A percentile compares a stretch with the other conserved stretches of the same genome.
Evolutionary conservation across 495 filamentous ascomycete species (phyloP).

Genomic region (Evansstolkia leycettana): DNA sequence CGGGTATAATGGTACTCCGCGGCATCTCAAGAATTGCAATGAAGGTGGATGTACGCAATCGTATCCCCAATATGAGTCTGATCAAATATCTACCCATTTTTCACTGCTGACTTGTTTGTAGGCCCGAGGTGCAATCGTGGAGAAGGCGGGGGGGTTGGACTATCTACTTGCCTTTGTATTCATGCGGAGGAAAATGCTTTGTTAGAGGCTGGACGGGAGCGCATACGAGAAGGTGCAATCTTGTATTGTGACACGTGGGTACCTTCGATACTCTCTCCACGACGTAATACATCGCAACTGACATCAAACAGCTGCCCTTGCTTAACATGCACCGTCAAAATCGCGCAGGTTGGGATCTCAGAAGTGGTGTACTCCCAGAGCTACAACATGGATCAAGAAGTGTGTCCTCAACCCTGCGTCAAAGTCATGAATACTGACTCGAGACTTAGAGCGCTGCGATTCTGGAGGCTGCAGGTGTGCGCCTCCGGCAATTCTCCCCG

Average conservation of each 20-base stretch:
- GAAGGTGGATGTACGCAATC: slow-evolving; percentile 69
- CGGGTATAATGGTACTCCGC: slow-evolving; percentile 94
- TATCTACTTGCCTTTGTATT: slow-evolving; percentile 83
- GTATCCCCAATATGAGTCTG: background rate
- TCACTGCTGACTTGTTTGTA: slow-evolving; percentile 10
- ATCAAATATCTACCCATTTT: background rate
- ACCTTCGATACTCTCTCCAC: slow-evolving; percentile 1
- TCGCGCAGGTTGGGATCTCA: slow-evolving; percentile 84
- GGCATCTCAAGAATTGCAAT: slow-evolving; percentile 77
- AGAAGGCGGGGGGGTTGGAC: slow-evolving; percentile 51
- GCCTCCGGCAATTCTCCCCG: slow-evolving; percentile 68
- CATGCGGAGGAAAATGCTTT: slow-evolving; percentile 97
- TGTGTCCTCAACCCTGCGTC: slow-evolving; percentile 10
- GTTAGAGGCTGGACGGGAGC: slow-evolving; percentile 83
- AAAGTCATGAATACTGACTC: slow-evolving; percentile 4
- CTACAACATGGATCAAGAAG: slow-evolving; percentile 80
- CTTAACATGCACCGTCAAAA: slow-evolving; percentile 97
- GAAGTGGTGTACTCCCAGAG: slow-evolving; percentile 91
- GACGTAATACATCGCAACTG: no score
- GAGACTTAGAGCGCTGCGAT: slow-evolving; percentile 55
- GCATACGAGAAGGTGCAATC: slow-evolving; percentile 64
- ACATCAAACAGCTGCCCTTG: slow-evolving; percentile 72
- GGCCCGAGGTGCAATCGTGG: slow-evolving; percentile 70
- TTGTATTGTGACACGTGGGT: slow-evolving; percentile 83
- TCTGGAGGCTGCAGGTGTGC: slow-evolving; percentile 62